These are phyloP conservation scores for Hypericum perforatum DNA, from an alignment of 345 rosid genomes.

Conservation along the genomic window DNA sequence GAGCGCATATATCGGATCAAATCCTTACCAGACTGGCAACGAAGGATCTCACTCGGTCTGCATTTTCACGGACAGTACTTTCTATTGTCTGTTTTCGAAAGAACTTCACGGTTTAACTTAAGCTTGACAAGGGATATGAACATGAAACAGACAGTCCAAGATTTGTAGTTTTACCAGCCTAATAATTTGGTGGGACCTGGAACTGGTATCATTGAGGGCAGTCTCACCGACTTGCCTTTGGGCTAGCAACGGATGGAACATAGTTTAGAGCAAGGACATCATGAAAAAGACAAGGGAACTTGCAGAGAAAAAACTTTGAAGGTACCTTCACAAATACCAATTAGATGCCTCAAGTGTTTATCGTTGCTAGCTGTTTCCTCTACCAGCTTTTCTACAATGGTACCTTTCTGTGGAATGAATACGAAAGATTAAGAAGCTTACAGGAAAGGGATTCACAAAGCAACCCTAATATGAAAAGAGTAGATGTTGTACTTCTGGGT, in stretches of 20 bases:
- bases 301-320: constrained; percentile 5
- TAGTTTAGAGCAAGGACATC: constrained; percentile 5
- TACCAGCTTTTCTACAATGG: constrained; percentile 88
- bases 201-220: constrained; percentile 90
- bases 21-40: constrained; percentile 84
- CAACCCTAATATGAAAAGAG: neutral
- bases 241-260: constrained; percentile 35
- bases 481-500: constrained; percentile 71
- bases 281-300: neutral
- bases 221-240: constrained; percentile 99
- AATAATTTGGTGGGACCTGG: constrained; percentile 95
- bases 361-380: constrained; percentile 80
- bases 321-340: constrained; percentile 88
- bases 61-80: constrained; percentile 86
- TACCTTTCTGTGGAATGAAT: constrained; percentile 64
- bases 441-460: constrained; percentile 1
- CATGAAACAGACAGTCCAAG: neutral
- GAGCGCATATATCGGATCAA: no score
- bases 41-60: constrained; percentile 90
- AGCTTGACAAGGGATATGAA: neutral
- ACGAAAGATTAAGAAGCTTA: neutral
- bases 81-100: constrained; percentile 57
- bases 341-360: constrained; percentile 74
- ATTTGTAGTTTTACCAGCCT: constrained; percentile 55
- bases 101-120: constrained; percentile 13